Percentiles rank a stretch among this genome's conserved stretches.
phyloP scores from a whole-genome alignment of 768 basidiomycete genomes.

The Artomyces pyxidatus region DNA sequence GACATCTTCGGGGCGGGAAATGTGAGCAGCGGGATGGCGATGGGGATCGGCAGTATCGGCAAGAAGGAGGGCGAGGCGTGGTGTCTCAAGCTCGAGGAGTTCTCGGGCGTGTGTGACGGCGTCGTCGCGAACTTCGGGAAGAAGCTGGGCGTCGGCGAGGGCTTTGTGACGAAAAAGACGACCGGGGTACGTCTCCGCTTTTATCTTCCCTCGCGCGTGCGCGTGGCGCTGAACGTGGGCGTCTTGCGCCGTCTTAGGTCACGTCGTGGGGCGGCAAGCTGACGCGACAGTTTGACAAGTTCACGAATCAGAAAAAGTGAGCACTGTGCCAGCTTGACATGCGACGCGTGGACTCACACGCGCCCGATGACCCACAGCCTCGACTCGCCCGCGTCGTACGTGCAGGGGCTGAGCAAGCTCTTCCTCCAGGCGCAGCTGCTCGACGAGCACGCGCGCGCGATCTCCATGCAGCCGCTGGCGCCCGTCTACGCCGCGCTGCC shows the following conservation, averaged over 20 bases:
- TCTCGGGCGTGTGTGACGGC: conserved; percentile 68
- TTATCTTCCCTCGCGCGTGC: not conserved
- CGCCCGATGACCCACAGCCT: conserved; percentile 38
- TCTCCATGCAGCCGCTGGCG: conserved; percentile 54
- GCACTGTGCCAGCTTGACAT: too few relatives aligned
- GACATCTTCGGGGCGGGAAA: conserved; percentile 75
- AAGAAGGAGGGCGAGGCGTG: conserved; percentile 74
- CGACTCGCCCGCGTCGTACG: conserved; percentile 82
- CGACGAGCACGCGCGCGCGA: conserved; percentile 78
- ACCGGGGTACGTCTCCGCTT: conserved; percentile 36
- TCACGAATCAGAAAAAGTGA: conserved; percentile 87
- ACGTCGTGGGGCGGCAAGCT: conserved; percentile 67
- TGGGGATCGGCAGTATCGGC: conserved; percentile 71
- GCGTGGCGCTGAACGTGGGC: too few relatives aligned
- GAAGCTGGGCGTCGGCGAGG: conserved; percentile 85
- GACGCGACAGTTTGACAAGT: conserved; percentile 69
- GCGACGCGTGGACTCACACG: not conserved
- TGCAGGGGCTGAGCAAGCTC: conserved; percentile 64
- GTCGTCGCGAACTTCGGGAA: conserved; percentile 78
- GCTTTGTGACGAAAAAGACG: conserved; percentile 76
- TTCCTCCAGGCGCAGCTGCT: conserved; percentile 73
- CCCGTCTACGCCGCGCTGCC: conserved; percentile 71
- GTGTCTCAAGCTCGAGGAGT: conserved; percentile 73
- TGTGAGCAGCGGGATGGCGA: conserved; percentile 62
- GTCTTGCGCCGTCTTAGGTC: conserved; percentile 26